These are phyloP conservation scores for Mucor piriformis DNA, from an alignment of 371 early-diverging fungal species.

Conservation along the genomic window DNA sequence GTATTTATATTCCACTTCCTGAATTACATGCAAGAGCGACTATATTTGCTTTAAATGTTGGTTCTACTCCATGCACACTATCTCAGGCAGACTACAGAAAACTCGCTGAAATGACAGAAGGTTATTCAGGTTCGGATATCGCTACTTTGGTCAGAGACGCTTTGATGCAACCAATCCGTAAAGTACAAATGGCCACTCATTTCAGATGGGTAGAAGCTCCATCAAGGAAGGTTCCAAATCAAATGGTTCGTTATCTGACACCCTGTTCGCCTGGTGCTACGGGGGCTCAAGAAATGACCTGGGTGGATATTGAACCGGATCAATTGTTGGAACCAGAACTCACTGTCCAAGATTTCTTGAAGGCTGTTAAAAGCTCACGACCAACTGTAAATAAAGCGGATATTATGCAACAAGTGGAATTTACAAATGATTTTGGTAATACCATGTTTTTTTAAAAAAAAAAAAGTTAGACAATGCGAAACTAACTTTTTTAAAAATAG, in stretches of 20 bases:
- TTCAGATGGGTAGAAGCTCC: slow-evolving; percentile 84
- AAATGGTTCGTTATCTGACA: slow-evolving; percentile 67
- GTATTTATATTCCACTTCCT: slow-evolving; percentile 96
- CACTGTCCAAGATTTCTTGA: slow-evolving; percentile 82
- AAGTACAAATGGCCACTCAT: slow-evolving; percentile 95
- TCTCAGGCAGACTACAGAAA: slow-evolving; percentile 69
- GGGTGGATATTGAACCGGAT: slow-evolving; percentile 85
- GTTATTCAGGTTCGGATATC: slow-evolving; percentile 95
- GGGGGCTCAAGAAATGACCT: slow-evolving; percentile 86
- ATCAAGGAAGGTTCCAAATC: slow-evolving; percentile 58
- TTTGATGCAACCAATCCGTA: slow-evolving; percentile 95
- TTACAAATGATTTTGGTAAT: slow-evolving; percentile 88
- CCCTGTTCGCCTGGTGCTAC: slow-evolving; percentile 96
- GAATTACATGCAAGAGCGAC: slow-evolving; percentile 84
- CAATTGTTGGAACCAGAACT: slow-evolving; percentile 92
- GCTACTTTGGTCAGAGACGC: slow-evolving; percentile 94
- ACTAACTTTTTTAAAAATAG: not conserved
- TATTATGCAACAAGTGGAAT: slow-evolving; percentile 80
- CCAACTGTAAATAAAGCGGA: slow-evolving; percentile 90
- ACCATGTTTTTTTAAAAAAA: not conserved
- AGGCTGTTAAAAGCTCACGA: slow-evolving; percentile 76
- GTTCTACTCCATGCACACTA: slow-evolving; percentile 84
- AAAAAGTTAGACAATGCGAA: not conserved
- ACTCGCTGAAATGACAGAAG: slow-evolving; percentile 84
- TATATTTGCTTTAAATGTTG: slow-evolving; percentile 92